These are phyloP conservation scores for Malus hybrid DNA, from an alignment of 331 rosid species.

Conservation along the genomic window DNA sequence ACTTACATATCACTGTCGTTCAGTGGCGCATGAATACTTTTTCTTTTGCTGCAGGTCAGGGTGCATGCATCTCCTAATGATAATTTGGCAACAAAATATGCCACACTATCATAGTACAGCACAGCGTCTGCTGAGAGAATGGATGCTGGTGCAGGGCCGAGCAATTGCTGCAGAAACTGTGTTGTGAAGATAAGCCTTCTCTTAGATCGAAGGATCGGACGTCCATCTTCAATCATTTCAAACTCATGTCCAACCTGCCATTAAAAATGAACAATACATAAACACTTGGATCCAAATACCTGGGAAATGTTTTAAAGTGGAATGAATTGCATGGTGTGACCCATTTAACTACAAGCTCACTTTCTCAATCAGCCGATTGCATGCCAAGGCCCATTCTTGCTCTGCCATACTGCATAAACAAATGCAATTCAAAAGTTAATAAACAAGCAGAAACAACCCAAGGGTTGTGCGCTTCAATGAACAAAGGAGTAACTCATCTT, in stretches of 20 bases:
- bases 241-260: slow-evolving; percentile 38
- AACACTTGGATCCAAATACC: background rate
- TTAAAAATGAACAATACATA: background rate
- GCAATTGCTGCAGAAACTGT: slow-evolving; percentile 41
- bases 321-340: background rate
- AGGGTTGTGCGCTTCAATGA: background rate
- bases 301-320: background rate
- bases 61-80: slow-evolving; percentile 48
- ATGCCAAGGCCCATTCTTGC: slow-evolving; percentile 40
- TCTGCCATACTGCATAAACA: slow-evolving; percentile 32
- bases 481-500: background rate
- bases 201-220: slow-evolving; percentile 25
- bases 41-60: slow-evolving; percentile 19
- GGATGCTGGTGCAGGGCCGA: slow-evolving; percentile 31
- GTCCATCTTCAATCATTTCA: slow-evolving; percentile 27
- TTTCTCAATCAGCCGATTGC: slow-evolving; percentile 36
- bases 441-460: background rate
- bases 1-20: slow-evolving; percentile 28
- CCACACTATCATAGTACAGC: slow-evolving; percentile 31
- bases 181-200: slow-evolving; percentile 41
- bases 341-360: slow-evolving; percentile 17
- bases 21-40: slow-evolving; percentile 3
- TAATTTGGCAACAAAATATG: slow-evolving; percentile 29
- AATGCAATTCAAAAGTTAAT: slow-evolving; percentile 1
- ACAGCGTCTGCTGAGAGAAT: slow-evolving; percentile 35